Evolutionary conservation across 129 eudicot genomes (phyloP).

Genomic region (Erigeron canadensis): DNA sequence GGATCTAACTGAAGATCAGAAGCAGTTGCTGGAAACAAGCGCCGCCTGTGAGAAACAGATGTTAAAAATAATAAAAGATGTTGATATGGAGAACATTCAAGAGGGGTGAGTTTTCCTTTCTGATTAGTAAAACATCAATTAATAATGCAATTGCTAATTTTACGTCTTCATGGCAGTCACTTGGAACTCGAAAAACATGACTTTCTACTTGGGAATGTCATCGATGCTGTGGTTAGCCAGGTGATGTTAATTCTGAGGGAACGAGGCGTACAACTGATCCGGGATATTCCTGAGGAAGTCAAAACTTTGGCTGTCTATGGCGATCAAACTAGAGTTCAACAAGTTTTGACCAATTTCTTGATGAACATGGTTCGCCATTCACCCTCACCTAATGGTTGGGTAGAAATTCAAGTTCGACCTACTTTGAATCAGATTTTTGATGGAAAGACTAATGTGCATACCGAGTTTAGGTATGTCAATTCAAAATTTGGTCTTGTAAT

Average conservation of each 20-base stretch:
- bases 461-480: constrained; percentile 63
- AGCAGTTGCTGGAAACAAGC: constrained; percentile 72
- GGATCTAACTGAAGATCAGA: constrained; percentile 71
- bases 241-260: constrained; percentile 68
- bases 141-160: constrained; percentile 22
- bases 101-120: constrained; percentile 56
- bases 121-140: background rate
- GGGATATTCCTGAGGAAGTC: constrained; percentile 84
- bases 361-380: constrained; percentile 75
- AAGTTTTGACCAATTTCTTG: constrained; percentile 72
- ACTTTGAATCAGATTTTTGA: constrained; percentile 57
- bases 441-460: constrained; percentile 50
- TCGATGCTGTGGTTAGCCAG: constrained; percentile 94
- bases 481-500: background rate
- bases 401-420: constrained; percentile 76
- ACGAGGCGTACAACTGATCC: constrained; percentile 77
- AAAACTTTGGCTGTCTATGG: constrained; percentile 68
- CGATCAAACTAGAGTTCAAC: constrained; percentile 85
- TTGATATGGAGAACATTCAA: constrained; percentile 72
- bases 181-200: constrained; percentile 82
- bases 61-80: constrained; percentile 73
- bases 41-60: constrained; percentile 85
- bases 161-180: constrained; percentile 40
- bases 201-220: constrained; percentile 71
- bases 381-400: constrained; percentile 87